Evolutionary conservation across 23 red algal species (phyloP).

Genomic region (Agarophyton chilense): DNA sequence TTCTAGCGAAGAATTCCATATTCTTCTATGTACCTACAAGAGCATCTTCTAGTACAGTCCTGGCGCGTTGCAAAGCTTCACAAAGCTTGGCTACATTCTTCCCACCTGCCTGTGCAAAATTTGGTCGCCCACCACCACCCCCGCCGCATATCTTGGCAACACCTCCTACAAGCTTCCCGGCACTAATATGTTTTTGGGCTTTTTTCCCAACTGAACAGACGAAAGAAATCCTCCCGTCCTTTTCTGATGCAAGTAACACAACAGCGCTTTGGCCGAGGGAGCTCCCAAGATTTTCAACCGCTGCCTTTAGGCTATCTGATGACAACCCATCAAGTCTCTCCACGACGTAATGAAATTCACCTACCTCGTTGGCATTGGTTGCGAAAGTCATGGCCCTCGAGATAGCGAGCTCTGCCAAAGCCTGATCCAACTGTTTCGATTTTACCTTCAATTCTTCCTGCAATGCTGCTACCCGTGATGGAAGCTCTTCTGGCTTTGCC

Average conservation of each 20-base stretch:
- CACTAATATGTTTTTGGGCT: conserved; percentile 49
- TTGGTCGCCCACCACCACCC: conserved; percentile 89
- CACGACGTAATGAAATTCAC: conserved; percentile 45
- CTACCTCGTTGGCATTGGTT: conserved; percentile 6
- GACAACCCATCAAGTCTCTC: conserved; percentile 48
- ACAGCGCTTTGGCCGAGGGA: conserved; percentile 54
- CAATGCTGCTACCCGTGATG: conserved; percentile 58
- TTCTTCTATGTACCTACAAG: not conserved
- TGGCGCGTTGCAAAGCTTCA: conserved; percentile 59
- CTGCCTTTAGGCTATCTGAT: conserved; percentile 75
- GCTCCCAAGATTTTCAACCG: conserved; percentile 39
- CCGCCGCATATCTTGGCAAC: conserved; percentile 83
- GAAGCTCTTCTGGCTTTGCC: conserved; percentile 72
- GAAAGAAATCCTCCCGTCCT: conserved; percentile 79
- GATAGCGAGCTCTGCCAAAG: conserved; percentile 59
- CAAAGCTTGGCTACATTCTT: conserved; percentile 59
- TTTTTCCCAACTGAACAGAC: conserved; percentile 52
- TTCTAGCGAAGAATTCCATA: too few species aligned
- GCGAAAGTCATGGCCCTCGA: conserved; percentile 41
- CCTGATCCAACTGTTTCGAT: conserved; percentile 63
- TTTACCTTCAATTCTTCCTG: conserved; percentile 74
- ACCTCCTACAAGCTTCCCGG: conserved; percentile 76
- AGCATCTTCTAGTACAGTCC: not conserved
- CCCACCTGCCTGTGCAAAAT: conserved; percentile 92
- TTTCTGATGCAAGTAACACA: conserved; percentile 65